Conservation (phyloP, 1,284 basidiomycete genomes). For the Tremellales sp. region DNA sequence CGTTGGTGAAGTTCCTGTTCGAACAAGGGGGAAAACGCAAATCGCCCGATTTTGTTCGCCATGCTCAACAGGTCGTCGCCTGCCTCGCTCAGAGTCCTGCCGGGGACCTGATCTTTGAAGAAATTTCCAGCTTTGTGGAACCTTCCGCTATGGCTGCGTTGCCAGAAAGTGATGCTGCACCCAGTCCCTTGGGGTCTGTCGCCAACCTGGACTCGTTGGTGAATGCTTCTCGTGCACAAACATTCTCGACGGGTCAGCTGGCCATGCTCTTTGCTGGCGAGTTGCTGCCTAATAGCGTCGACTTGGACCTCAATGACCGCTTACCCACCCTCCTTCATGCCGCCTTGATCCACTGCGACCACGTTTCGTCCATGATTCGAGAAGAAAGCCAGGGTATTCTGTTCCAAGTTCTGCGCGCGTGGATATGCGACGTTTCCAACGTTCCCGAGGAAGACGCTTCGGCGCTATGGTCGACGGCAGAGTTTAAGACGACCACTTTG, state of each 20-base stretch:
- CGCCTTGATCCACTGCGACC: conserved; percentile 78
- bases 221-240: conserved; percentile 30
- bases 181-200: conserved; percentile 57
- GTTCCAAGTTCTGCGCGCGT: conserved; percentile 74
- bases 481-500: conserved; percentile 58
- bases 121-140: conserved; percentile 77
- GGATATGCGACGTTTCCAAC: conserved; percentile 54
- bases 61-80: conserved; percentile 77
- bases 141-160: conserved; percentile 71
- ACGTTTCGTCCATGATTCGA: conserved; percentile 65
- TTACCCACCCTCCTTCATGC: conserved; percentile 75
- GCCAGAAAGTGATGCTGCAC: conserved; percentile 66
- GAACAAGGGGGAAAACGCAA: conserved; percentile 83
- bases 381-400: conserved; percentile 68
- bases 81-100: conserved; percentile 75
- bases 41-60: conserved; percentile 69
- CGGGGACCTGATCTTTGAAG: conserved; percentile 71
- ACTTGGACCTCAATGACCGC: conserved; percentile 57
- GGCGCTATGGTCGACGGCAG: conserved; percentile 32
- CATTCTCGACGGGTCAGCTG: conserved; percentile 74
- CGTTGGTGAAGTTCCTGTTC: conserved; percentile 75
- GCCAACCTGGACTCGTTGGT: conserved; percentile 46
- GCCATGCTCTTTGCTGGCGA: conserved; percentile 83
- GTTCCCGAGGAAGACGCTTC: conserved; percentile 15
- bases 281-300: conserved; percentile 70